These are phyloP conservation scores for Linum trigynum DNA, from an alignment of 345 rosid genomes.

Conservation along the genomic window DNA sequence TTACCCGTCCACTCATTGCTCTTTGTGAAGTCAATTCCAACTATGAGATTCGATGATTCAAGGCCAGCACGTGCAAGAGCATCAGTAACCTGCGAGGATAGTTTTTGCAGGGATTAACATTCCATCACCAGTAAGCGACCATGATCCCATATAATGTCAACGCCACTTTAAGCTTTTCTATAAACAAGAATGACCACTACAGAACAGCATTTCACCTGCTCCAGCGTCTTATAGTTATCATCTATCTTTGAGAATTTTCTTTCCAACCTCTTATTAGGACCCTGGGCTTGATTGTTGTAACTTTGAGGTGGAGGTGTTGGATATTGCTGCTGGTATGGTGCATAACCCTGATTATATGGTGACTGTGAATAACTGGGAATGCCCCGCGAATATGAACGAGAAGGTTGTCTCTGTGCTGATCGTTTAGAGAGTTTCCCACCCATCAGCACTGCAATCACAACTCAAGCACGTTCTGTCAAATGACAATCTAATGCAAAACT, in stretches of 20 bases:
- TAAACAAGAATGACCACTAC: neutral
- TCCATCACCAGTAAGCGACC: too few species aligned
- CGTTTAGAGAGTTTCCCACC: conserved; percentile 50
- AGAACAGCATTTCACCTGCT: conserved; percentile 32
- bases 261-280: conserved; percentile 36
- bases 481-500: neutral
- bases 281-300: conserved; percentile 25
- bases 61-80: too few species aligned
- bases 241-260: conserved; percentile 61
- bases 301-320: conserved; percentile 31
- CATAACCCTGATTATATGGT: conserved; percentile 35
- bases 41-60: neutral
- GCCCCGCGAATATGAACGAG: conserved; percentile 38
- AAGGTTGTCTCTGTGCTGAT: conserved; percentile 16
- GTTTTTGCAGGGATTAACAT: too few species aligned
- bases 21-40: neutral
- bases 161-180: neutral
- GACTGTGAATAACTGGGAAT: conserved; percentile 30
- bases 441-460: conserved; percentile 28
- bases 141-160: neutral
- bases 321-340: conserved; percentile 26
- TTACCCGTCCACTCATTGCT: neutral
- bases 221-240: conserved; percentile 52
- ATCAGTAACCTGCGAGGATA: neutral
- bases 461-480: neutral